Conservation (phyloP, 805 yeast species). For the Saccharomycopsis javanensis region DNA sequence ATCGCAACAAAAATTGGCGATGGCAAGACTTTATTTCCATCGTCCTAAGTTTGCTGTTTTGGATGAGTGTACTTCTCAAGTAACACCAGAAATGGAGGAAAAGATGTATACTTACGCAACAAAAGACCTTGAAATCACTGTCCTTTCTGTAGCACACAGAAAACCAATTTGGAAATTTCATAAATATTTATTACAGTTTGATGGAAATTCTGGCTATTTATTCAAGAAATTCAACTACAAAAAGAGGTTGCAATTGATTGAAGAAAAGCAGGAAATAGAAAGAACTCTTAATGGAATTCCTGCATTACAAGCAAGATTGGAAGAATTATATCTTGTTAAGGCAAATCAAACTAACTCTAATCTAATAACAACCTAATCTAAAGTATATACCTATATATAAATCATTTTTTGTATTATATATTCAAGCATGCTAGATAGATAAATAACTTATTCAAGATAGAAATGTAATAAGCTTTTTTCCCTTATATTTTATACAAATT, state of each 20-base stretch:
- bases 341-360: constrained; percentile 9
- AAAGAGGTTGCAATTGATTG: constrained; percentile 62
- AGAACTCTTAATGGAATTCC: constrained; percentile 63
- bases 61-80: constrained; percentile 94
- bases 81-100: constrained; percentile 83
- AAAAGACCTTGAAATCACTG: constrained; percentile 65
- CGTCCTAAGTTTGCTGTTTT: constrained; percentile 87
- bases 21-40: constrained; percentile 88
- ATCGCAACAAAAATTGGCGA: constrained; percentile 85
- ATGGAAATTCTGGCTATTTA: constrained; percentile 67
- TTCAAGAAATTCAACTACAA: constrained; percentile 61
- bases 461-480: too few species aligned
- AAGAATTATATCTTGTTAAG: constrained; percentile 48
- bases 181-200: constrained; percentile 69
- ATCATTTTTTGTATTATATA: too few species aligned
- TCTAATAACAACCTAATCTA: not conserved
- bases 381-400: not conserved
- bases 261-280: constrained; percentile 65
- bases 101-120: constrained; percentile 75
- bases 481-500: too few species aligned
- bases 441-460: too few species aligned
- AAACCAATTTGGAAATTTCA: constrained; percentile 92
- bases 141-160: constrained; percentile 85
- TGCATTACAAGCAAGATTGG: constrained; percentile 52
- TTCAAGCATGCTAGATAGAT: too few species aligned